Evolutionary conservation across 495 filamentous ascomycete genomes (phyloP).

Genomic region (Hypomontagnella monticulosa): DNA sequence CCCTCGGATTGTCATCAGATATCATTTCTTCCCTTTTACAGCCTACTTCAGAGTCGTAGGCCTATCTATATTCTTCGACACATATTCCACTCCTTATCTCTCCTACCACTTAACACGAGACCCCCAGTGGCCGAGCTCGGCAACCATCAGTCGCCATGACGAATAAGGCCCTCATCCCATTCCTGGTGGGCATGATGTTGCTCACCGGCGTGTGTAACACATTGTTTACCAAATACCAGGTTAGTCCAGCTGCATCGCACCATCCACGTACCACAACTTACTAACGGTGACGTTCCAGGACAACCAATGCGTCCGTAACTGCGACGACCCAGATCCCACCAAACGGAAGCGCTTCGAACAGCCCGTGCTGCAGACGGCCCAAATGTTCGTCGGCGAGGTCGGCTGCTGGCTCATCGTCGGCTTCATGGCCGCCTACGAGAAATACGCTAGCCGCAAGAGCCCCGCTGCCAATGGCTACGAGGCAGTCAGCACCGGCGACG

Average conservation of each 20-base stretch:
- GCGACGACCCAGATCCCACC: conserved; percentile 76
- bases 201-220: conserved; percentile 92
- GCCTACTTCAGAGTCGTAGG: not conserved
- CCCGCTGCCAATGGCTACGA: conserved; percentile 68
- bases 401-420: conserved; percentile 90
- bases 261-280: not conserved
- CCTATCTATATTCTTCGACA: too few relatives aligned
- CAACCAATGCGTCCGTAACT: conserved; percentile 94
- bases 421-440: conserved; percentile 68
- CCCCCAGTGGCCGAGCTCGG: conserved; percentile 1
- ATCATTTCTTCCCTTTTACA: conserved; percentile 3
- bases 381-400: conserved; percentile 95
- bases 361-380: conserved; percentile 92
- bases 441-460: conserved; percentile 58
- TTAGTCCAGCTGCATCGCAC: conserved; percentile 46
- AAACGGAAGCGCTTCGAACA: conserved; percentile 82
- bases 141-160: conserved; percentile 47
- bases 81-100: conserved; percentile 4
- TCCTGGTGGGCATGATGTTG: conserved; percentile 93
- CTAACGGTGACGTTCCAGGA: conserved; percentile 65
- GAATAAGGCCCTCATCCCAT: conserved; percentile 71
- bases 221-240: conserved; percentile 95
- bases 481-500: conserved; percentile 59
- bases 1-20: not conserved
- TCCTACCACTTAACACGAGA: conserved; percentile 20